Evolutionary conservation across 768 basidiomycete genomes (phyloP).

Genomic region (Artomyces pyxidatus): DNA sequence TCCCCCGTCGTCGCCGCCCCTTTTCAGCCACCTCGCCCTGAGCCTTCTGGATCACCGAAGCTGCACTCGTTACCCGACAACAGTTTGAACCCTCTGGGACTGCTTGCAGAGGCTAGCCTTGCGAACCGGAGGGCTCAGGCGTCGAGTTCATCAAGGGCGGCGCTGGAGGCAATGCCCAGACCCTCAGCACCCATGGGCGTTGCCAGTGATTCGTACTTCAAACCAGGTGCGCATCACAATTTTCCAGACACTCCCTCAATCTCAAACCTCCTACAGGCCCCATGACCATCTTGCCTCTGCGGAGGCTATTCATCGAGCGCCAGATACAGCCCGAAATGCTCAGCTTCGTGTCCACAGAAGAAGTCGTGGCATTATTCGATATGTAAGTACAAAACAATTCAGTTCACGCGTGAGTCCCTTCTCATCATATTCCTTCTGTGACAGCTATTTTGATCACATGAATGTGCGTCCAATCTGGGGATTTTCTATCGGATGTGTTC

Average conservation of each 20-base stretch:
- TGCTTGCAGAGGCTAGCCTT: conserved; percentile 85
- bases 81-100: conserved; percentile 82
- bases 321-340: conserved; percentile 93
- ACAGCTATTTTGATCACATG: conserved; percentile 69
- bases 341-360: conserved; percentile 77
- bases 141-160: conserved; percentile 11
- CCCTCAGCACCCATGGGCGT: conserved; percentile 51
- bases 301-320: conserved; percentile 77
- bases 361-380: conserved; percentile 86
- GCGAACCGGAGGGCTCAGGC: conserved; percentile 62
- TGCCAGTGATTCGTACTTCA: conserved; percentile 85
- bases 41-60: conserved; percentile 62
- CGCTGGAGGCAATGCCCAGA: conserved; percentile 9
- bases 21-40: conserved; percentile 8
- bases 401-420: conserved; percentile 5
- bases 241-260: background rate
- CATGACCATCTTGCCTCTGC: conserved; percentile 80
- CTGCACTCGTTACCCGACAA: conserved; percentile 91
- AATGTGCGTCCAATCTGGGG: conserved; percentile 40
- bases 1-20: conserved; percentile 13
- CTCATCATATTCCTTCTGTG: conserved; percentile 8
- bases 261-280: conserved; percentile 44
- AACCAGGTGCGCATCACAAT: conserved; percentile 47
- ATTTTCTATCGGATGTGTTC: background rate
- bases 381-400: conserved; percentile 76